phyloP scores from a whole-genome alignment of 805 yeast genomes.

The Ogataea methanolica region DNA sequence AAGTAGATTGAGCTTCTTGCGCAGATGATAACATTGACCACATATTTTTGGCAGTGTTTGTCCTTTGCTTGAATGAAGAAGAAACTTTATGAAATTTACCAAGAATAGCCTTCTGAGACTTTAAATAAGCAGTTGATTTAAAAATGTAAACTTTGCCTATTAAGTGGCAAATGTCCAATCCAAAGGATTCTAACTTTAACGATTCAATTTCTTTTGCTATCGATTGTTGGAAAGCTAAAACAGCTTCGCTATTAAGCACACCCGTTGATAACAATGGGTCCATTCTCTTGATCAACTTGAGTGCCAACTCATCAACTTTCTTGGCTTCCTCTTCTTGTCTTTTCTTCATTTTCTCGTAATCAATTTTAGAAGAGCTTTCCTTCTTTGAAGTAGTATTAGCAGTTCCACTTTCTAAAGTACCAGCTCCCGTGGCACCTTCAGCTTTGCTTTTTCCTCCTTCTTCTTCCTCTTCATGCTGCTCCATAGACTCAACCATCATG shows the following conservation, averaged over 20 bases:
- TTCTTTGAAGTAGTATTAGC: slow-evolving; percentile 1
- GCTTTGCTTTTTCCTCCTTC: slow-evolving; percentile 13
- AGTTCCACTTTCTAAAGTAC: slow-evolving; percentile 5
- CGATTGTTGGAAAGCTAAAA: slow-evolving; percentile 54
- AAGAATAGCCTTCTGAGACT: slow-evolving; percentile 64
- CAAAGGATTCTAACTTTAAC: slow-evolving; percentile 78
- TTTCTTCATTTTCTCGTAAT: slow-evolving; percentile 25
- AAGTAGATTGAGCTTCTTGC: slow-evolving; percentile 71
- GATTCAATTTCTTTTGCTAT: slow-evolving; percentile 79
- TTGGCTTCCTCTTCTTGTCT: slow-evolving; percentile 33
- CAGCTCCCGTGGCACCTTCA: neutral
- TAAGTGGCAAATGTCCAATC: slow-evolving; percentile 74
- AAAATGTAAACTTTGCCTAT: slow-evolving; percentile 66
- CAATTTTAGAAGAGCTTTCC: slow-evolving; percentile 14
- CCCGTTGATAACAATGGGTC: slow-evolving; percentile 37
- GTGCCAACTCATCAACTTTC: slow-evolving; percentile 53
- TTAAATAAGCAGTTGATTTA: slow-evolving; percentile 60
- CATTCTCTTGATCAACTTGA: slow-evolving; percentile 41
- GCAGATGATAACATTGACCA: slow-evolving; percentile 69
- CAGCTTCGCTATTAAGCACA: slow-evolving; percentile 37
- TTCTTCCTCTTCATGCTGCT: slow-evolving; percentile 26
- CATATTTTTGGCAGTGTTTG: slow-evolving; percentile 69
- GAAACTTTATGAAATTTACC: slow-evolving; percentile 53
- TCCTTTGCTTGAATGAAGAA: slow-evolving; percentile 67
- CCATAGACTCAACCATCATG: slow-evolving; percentile 50